Conservation (phyloP, 148 eudicot species). For the Vaccinium corymbosum region DNA sequence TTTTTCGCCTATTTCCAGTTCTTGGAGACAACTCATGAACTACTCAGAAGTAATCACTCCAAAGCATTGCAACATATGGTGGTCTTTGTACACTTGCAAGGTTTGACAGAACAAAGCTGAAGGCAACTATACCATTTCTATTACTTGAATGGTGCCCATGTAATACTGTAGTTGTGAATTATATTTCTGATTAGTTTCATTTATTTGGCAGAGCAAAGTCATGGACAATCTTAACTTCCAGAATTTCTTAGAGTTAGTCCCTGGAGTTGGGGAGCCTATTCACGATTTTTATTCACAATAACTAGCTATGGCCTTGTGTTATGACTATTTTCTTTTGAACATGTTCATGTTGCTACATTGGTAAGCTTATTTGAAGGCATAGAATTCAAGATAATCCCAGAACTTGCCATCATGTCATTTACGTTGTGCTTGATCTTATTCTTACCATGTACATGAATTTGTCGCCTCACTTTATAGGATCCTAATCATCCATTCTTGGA, state of each 20-base stretch:
- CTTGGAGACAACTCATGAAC: no score
- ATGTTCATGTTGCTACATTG: slow-evolving; percentile 1
- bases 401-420: not conserved
- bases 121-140: slow-evolving; percentile 35
- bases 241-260: slow-evolving; percentile 77
- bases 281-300: slow-evolving; percentile 89
- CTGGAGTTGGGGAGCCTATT: slow-evolving; percentile 48
- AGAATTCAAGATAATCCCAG: no score
- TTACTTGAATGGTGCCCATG: not conserved
- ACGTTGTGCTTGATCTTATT: not conserved
- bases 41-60: no score
- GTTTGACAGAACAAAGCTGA: no score
- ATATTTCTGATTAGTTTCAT: slow-evolving; percentile 16
- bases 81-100: no score
- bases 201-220: slow-evolving; percentile 72
- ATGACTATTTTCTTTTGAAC: not conserved
- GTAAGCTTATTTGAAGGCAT: not conserved
- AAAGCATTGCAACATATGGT: no score
- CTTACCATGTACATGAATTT: not conserved
- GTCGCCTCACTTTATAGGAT: not conserved
- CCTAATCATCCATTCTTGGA: not conserved
- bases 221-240: slow-evolving; percentile 81
- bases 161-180: slow-evolving; percentile 6
- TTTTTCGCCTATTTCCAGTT: no score
- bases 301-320: not conserved